Base-by-base conservation (phyloP, 345 rosid genomes). In the Aquilaria sinensis region DNA sequence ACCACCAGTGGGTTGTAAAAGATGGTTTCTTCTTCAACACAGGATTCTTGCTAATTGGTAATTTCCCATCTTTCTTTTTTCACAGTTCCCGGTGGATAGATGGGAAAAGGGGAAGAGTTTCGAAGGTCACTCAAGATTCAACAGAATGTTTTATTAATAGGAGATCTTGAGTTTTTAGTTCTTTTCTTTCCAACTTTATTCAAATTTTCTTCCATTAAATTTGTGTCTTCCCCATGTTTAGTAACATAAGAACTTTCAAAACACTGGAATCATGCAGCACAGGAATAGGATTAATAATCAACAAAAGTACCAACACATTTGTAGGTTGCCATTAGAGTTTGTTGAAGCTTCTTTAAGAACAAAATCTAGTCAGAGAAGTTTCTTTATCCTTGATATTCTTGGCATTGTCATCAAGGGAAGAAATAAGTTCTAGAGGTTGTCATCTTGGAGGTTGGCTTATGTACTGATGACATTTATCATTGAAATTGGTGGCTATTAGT, bases 71-170 rank as follows among this genome's bases (percentile, higher is more conserved):
- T 68, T 57, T 69, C 32, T 63, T 64, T 67, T 75, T 75, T 63
- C 54, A 51, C 60, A 62, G 70, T 62, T 77, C 78, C 75, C 53
- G 66, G 54, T 62, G 74, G 62, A 60, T 70, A 60, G 75, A 23
- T 23, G 23, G 80, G 70, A 43, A 63, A 61, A 57, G 68, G 77
- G 74, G 73, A 81, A 75, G 77, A 67, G 56, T 76, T 74, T 70
- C 80, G 73, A 77, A 60, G 78, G 78, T 82, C 65, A 75, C 84
- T 83, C 78, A 72, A 83, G 84, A 78, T 75, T 79, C 77, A 80
- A 67, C 69, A 70, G 73, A 75, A 73, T 70, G 77, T 79, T 73
- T 77, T 70, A 65, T 53, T 71, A 65, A 68, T 71, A 66, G 75
- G 72, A 72, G 58, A 30, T 75, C 79, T 78, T 75, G 77, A 68